Percentiles rank a stretch among this genome's conserved stretches.
phyloP scores from a whole-genome alignment of 352 stramenopile species.

The Elongisporangium prolatum region DNA sequence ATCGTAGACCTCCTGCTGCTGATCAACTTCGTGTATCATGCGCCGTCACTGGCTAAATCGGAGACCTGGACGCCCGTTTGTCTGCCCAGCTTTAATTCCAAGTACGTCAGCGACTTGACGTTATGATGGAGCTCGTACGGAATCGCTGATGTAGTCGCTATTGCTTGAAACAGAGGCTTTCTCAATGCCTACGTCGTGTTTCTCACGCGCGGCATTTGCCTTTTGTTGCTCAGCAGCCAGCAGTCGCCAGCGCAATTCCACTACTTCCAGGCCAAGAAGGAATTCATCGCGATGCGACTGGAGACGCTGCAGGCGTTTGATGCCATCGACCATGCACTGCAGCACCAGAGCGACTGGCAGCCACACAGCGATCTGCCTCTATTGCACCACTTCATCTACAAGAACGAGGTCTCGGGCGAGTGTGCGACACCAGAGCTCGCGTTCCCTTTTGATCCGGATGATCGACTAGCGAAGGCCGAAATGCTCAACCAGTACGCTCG shows the following conservation, averaged over 20 bases:
- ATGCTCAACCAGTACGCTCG: slow-evolving; percentile 53
- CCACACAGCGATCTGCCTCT: slow-evolving; percentile 51
- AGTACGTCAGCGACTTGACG: slow-evolving; percentile 18
- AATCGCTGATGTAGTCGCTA: too few species aligned
- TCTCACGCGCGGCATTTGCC: slow-evolving; percentile 41
- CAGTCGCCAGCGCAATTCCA: slow-evolving; percentile 68
- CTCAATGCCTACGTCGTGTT: slow-evolving; percentile 75
- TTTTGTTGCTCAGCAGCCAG: slow-evolving; percentile 65
- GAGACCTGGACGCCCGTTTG: slow-evolving; percentile 77
- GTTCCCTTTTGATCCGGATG: slow-evolving; percentile 38
- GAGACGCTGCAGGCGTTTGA: slow-evolving; percentile 30
- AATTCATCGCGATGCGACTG: slow-evolving; percentile 35
- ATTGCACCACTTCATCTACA: slow-evolving; percentile 65
- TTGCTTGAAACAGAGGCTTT: slow-evolving; percentile 39
- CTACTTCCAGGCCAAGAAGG: slow-evolving; percentile 59
- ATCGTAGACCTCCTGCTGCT: slow-evolving; percentile 54
- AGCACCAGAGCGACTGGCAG: slow-evolving; percentile 27
- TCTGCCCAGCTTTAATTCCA: slow-evolving; percentile 57
- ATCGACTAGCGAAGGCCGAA: slow-evolving; percentile 25
- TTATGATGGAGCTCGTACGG: slow-evolving; percentile 1
- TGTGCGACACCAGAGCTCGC: slow-evolving; percentile 34
- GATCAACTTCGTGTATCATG: slow-evolving; percentile 71
- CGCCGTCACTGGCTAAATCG: slow-evolving; percentile 45
- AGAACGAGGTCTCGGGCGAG: slow-evolving; percentile 62
- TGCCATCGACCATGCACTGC: slow-evolving; percentile 33